A percentile compares a stretch with the other conserved stretches of the same genome.
Evolutionary conservation across 805 yeast species (phyloP).

Genomic region (Sporopachydermia lactativora): DNA sequence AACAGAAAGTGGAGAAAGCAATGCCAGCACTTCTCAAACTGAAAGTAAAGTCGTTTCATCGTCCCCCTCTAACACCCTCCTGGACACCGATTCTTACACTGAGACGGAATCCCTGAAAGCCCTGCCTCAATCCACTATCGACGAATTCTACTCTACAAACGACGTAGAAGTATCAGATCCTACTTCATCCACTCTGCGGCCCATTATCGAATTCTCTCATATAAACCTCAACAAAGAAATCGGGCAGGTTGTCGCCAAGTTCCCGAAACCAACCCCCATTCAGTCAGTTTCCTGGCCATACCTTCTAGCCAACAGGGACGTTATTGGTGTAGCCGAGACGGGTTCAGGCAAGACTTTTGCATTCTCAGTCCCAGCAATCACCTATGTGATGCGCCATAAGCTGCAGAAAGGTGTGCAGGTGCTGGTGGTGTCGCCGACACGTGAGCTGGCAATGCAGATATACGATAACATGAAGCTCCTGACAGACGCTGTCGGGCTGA

Average conservation of each 20-base stretch:
- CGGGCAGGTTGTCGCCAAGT: slow-evolving; percentile 46
- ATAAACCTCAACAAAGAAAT: slow-evolving; percentile 43
- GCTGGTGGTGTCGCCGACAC: slow-evolving; percentile 85
- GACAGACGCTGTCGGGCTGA: slow-evolving; percentile 44
- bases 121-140: slow-evolving; percentile 40
- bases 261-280: slow-evolving; percentile 89
- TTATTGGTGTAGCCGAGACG: slow-evolving; percentile 95
- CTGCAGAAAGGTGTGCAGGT: slow-evolving; percentile 47
- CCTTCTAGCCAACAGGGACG: slow-evolving; percentile 63
- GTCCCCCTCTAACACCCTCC: slow-evolving; percentile 3
- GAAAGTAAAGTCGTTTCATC: slow-evolving; percentile 26
- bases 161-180: slow-evolving; percentile 76
- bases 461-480: slow-evolving; percentile 64
- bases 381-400: slow-evolving; percentile 37
- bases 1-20: slow-evolving; percentile 18
- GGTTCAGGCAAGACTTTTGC: slow-evolving; percentile 98
- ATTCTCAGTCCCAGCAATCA: slow-evolving; percentile 93
- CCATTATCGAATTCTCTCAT: slow-evolving; percentile 54
- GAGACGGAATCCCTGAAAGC: slow-evolving; percentile 7
- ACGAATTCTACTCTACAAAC: slow-evolving; percentile 48
- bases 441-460: slow-evolving; percentile 93
- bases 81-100: slow-evolving; percentile 3
- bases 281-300: slow-evolving; percentile 95
- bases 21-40: slow-evolving; percentile 20
- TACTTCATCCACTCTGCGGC: slow-evolving; percentile 35